Percentiles rank a stretch among this genome's conserved stretches.
Conservation (phyloP, 371 early-diverging fungal species). For the Syncephalis plumigaleata region DNA sequence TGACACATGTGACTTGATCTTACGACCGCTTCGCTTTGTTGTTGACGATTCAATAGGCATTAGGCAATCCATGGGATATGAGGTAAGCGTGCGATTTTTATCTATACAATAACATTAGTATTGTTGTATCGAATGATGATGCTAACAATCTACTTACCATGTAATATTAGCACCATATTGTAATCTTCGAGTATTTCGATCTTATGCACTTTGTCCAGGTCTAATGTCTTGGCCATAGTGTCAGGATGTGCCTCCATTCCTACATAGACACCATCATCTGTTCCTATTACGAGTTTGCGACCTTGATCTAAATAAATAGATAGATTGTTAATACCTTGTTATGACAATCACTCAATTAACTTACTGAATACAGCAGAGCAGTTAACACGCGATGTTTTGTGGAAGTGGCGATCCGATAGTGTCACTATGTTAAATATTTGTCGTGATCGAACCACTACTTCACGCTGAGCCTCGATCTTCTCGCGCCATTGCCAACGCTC, state of each 20-base stretch:
- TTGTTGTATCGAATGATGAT: no score
- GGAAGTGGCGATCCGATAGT: slow-evolving; percentile 20
- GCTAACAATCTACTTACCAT: slow-evolving; percentile 29
- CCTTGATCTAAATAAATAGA: slow-evolving; percentile 24
- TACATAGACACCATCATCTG: slow-evolving; percentile 66
- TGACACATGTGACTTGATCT: slow-evolving; percentile 55
- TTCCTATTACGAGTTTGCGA: slow-evolving; percentile 56
- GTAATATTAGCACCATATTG: slow-evolving; percentile 54
- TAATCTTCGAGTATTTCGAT: slow-evolving; percentile 63
- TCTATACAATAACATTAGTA: slow-evolving; percentile 18
- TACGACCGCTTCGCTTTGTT: slow-evolving; percentile 27
- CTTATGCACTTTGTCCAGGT: slow-evolving; percentile 68
- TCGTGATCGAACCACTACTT: slow-evolving; percentile 24
- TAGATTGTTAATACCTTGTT: background rate
- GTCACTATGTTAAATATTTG: slow-evolving; percentile 38
- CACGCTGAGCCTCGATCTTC: slow-evolving; percentile 52
- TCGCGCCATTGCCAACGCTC: slow-evolving; percentile 71
- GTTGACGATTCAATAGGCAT: slow-evolving; percentile 21
- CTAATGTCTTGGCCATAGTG: slow-evolving; percentile 30
- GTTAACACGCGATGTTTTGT: slow-evolving; percentile 39
- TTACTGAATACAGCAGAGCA: slow-evolving; percentile 51
- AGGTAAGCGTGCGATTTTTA: slow-evolving; percentile 35
- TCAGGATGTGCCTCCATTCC: slow-evolving; percentile 13
- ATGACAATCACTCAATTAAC: background rate
- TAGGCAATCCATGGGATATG: slow-evolving; percentile 53